Percentiles rank a stretch among this genome's conserved stretches.
Conservation (phyloP, 179 eudicot species). For the Nepenthes alata region DNA sequence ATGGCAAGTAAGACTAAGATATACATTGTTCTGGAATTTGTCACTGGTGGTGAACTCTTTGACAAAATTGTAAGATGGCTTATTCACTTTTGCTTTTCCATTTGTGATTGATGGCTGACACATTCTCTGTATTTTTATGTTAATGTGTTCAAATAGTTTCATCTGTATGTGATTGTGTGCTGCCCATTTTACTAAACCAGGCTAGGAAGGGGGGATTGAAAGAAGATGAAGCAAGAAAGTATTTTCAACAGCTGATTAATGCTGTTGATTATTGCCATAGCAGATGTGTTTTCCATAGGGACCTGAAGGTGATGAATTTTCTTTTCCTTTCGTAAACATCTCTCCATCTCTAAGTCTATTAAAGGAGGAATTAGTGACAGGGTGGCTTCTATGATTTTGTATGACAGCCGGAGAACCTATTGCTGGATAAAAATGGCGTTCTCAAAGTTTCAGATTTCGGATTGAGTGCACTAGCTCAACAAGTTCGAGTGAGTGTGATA, state of each 20-base stretch:
- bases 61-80: slow-evolving; percentile 54
- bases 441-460: slow-evolving; percentile 82
- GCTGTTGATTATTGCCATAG: slow-evolving; percentile 83
- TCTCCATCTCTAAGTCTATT: neutral
- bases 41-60: slow-evolving; percentile 76
- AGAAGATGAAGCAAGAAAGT: slow-evolving; percentile 73
- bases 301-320: slow-evolving; percentile 36
- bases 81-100: slow-evolving; percentile 5
- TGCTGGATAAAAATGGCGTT: slow-evolving; percentile 46
- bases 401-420: slow-evolving; percentile 57
- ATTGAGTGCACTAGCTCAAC: slow-evolving; percentile 57
- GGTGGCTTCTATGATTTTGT: neutral
- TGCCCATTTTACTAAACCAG: slow-evolving; percentile 16
- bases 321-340: neutral
- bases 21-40: slow-evolving; percentile 61
- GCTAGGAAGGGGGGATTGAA: slow-evolving; percentile 52
- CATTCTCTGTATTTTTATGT: neutral
- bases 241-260: slow-evolving; percentile 71
- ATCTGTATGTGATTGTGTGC: neutral
- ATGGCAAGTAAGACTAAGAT: slow-evolving; percentile 84
- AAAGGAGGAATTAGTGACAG: neutral
- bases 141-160: neutral
- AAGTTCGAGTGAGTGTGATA: slow-evolving; percentile 40
- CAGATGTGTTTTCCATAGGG: slow-evolving; percentile 66
- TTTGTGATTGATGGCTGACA: neutral